phyloP scores from a whole-genome alignment of 2,329 filamentous ascomycete genomes.

The Cytospora mali region DNA sequence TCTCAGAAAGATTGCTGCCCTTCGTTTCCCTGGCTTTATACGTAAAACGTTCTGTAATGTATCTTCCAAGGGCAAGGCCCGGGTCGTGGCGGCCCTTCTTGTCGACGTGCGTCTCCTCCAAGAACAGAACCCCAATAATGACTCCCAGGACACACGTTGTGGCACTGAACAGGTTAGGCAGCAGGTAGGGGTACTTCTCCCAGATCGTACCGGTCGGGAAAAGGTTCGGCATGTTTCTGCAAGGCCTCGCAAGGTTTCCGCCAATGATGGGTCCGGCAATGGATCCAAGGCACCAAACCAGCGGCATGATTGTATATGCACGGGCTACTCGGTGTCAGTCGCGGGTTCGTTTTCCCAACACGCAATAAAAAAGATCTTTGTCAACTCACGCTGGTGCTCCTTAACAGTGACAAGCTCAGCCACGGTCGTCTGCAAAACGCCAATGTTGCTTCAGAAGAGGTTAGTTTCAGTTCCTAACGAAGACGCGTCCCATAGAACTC shows the following conservation, averaged over 20 bases:
- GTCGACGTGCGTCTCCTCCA: conserved; percentile 91
- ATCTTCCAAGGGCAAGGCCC: conserved; percentile 75
- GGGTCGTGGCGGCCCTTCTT: conserved; percentile 76
- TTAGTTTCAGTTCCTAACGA: conserved; percentile 8
- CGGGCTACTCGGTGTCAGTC: conserved; percentile 58
- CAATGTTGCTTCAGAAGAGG: conserved; percentile 72
- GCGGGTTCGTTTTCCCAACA: conserved; percentile 21
- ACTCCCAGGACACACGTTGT: conserved; percentile 76
- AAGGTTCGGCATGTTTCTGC: conserved; percentile 73
- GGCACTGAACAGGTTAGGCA: conserved; percentile 90
- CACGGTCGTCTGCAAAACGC: conserved; percentile 92
- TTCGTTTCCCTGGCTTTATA: conserved; percentile 43
- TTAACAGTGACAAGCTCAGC: conserved; percentile 91
- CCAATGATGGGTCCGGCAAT: conserved; percentile 92
- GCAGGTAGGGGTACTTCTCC: conserved; percentile 83
- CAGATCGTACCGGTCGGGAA: conserved; percentile 78
- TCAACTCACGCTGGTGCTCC: conserved; percentile 79
- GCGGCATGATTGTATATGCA: conserved; percentile 96
- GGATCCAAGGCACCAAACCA: conserved; percentile 96
- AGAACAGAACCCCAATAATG: conserved; percentile 76
- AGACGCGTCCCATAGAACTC: conserved; percentile 41
- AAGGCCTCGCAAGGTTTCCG: conserved; percentile 85
- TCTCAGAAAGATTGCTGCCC: conserved; percentile 51
- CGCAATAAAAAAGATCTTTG: background rate
- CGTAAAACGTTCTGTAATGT: conserved; percentile 57